Base-by-base conservation (phyloP, 2,329 filamentous ascomycete species). In the Sclerotinia minor region DNA sequence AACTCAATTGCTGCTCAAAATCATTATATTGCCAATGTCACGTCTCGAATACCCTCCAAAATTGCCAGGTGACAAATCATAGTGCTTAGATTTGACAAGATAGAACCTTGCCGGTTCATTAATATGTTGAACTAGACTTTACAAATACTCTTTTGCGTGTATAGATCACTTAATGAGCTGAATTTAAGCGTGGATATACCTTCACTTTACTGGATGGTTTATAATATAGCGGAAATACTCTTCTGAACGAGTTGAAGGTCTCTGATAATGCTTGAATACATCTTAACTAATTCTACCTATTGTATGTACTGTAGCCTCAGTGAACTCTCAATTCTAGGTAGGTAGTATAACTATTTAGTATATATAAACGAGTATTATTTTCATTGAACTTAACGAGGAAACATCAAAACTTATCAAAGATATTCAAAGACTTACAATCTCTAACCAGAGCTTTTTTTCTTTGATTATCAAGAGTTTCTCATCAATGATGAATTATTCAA, bases 251-350 rank as follows among this genome's bases (percentile, higher is more conserved):
- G 1, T 45, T 45, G 5, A 19, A 19, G 13, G 19, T 45, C 41
- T 45, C 13, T 45, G 17, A 3, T 19, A 19, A 15, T 19, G 41
- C 13, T 45, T 45, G 41, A 45, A 1, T 45, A 19, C 41, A 45
- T 17, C 21, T 55, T n/a, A 55, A 11, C 32, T 21, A 13, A 24
- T 11, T 55, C 2, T 2, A 3, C 38, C 2, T 2, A 3, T 15
- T 15, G 1, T 1, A 5, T 55, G 1, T 15, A 8, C 7, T 24
- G 38, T 3, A 38, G 11, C 53, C 6, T 4, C 5, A n/a, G 24
- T 15, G 7, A 1, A n/a, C 1, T 35, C 5, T n/a, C 13, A 15
- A 38, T n/a, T n/a, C n/a, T n/a, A n/a, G n/a, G n/a, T 5, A 0
- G 11, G 8, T 32, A 54, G 13, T 13, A 32, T 32, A 11, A 2